Conservation (phyloP, 1,284 basidiomycete genomes). For the Heimioporus punctisporus region DNA sequence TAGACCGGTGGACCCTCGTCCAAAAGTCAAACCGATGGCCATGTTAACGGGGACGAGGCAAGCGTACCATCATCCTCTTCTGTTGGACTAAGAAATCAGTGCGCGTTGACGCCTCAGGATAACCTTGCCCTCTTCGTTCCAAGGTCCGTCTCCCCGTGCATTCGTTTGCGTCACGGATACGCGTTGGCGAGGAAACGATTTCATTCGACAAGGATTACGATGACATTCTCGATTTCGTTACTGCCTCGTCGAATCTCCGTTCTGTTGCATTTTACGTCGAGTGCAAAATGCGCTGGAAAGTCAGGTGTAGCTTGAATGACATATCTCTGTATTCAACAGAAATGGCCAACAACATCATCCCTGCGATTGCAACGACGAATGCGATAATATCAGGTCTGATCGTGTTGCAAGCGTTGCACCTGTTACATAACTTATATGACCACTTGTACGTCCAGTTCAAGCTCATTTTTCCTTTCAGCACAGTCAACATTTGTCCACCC, state of each 20-base stretch:
- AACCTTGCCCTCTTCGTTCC: slow-evolving; percentile 83
- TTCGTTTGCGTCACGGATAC: slow-evolving; percentile 60
- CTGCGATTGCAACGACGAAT: slow-evolving; percentile 99
- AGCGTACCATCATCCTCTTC: slow-evolving; percentile 9
- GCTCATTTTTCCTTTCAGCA: slow-evolving; percentile 72
- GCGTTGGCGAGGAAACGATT: slow-evolving; percentile 76
- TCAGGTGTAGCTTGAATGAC: slow-evolving; percentile 73
- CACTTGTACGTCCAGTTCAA: slow-evolving; percentile 81
- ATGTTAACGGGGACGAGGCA: slow-evolving; percentile 20
- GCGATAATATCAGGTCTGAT: slow-evolving; percentile 96
- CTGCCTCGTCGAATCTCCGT: slow-evolving; percentile 92
- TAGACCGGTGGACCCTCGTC: slow-evolving; percentile 4
- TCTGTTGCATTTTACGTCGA: slow-evolving; percentile 90
- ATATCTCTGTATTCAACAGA: no score
- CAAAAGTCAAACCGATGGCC: slow-evolving; percentile 27
- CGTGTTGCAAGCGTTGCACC: slow-evolving; percentile 89
- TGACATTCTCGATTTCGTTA: slow-evolving; percentile 96
- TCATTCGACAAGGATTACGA: slow-evolving; percentile 99
- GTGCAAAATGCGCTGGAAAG: slow-evolving; percentile 92
- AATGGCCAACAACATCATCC: slow-evolving; percentile 99
- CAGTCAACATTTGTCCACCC: slow-evolving; percentile 64
- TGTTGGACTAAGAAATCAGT: slow-evolving; percentile 78
- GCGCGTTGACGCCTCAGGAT: slow-evolving; percentile 73
- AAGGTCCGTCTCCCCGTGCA: slow-evolving; percentile 51
- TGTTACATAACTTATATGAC: slow-evolving; percentile 67